Evolutionary conservation across 2,329 filamentous ascomycete species (phyloP).

Genomic region (Fusarium neocosmosporiellum): DNA sequence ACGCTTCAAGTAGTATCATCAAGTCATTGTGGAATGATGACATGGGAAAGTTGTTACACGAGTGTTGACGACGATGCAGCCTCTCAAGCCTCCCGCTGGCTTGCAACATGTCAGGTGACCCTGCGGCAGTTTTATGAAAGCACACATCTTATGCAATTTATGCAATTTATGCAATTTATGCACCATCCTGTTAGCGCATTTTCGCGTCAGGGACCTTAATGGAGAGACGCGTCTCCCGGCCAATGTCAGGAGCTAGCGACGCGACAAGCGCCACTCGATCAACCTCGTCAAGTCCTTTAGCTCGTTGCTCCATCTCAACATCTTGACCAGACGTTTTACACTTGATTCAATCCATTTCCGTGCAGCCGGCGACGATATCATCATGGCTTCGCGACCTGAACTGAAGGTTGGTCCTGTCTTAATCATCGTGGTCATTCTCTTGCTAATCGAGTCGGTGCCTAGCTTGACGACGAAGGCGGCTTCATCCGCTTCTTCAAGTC

Average conservation of each 20-base stretch:
- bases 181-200: neutral
- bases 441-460: constrained; percentile 8
- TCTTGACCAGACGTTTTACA: constrained; percentile 8
- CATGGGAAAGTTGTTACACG: neutral
- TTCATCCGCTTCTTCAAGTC: constrained; percentile 97
- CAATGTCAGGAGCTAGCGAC: constrained; percentile 34
- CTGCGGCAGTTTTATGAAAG: neutral
- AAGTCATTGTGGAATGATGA: neutral
- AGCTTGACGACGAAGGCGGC: constrained; percentile 96
- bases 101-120: constrained; percentile 8
- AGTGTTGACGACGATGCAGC: neutral
- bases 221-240: constrained; percentile 43
- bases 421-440: neutral
- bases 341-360: constrained; percentile 3
- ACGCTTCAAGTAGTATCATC: neutral
- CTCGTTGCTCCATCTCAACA: constrained; percentile 7
- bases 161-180: neutral
- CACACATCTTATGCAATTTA: neutral
- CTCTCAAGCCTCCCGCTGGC: neutral
- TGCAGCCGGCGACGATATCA: constrained; percentile 38
- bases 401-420: constrained; percentile 66
- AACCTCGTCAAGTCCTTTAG: constrained; percentile 24
- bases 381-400: constrained; percentile 78
- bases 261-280: constrained; percentile 31
- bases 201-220: constrained; percentile 44